phyloP scores from a whole-genome alignment of 768 basidiomycete genomes.

The Pleurotus eryngii region DNA sequence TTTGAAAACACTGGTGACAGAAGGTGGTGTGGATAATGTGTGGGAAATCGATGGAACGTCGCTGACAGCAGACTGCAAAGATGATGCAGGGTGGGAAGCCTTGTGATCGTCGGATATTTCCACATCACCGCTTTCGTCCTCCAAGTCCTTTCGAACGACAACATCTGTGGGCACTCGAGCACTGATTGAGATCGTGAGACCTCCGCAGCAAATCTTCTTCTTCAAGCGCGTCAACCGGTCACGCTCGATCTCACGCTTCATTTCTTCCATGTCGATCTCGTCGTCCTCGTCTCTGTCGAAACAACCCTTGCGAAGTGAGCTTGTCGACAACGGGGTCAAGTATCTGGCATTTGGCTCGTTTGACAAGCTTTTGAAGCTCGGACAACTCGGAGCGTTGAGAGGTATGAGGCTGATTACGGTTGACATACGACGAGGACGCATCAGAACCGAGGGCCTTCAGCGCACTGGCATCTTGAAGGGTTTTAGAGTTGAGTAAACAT shows the following conservation, averaged over 20 bases:
- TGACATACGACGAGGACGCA: slow-evolving; percentile 30
- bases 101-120: slow-evolving; percentile 41
- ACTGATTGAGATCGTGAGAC: slow-evolving; percentile 20
- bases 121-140: slow-evolving; percentile 60
- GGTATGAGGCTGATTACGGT: slow-evolving; percentile 34
- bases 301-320: slow-evolving; percentile 32
- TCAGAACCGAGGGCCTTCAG: slow-evolving; percentile 44
- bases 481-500: not conserved
- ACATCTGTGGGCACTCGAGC: slow-evolving; percentile 34
- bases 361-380: slow-evolving; percentile 56
- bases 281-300: slow-evolving; percentile 36
- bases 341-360: slow-evolving; percentile 44
- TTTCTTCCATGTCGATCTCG: slow-evolving; percentile 36
- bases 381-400: slow-evolving; percentile 42
- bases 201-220: slow-evolving; percentile 38
- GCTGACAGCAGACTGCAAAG: slow-evolving; percentile 10
- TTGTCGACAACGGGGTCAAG: slow-evolving; percentile 45
- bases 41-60: not conserved
- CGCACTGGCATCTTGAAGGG: slow-evolving; percentile 47
- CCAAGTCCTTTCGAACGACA: slow-evolving; percentile 52
- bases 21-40: slow-evolving; percentile 9
- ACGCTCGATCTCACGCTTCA: slow-evolving; percentile 41
- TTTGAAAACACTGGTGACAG: slow-evolving; percentile 4
- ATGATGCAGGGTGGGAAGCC: not conserved
- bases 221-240: slow-evolving; percentile 56